phyloP scores from a whole-genome alignment of 1,139 yeast species.

The Geotrichum histeridarum region DNA sequence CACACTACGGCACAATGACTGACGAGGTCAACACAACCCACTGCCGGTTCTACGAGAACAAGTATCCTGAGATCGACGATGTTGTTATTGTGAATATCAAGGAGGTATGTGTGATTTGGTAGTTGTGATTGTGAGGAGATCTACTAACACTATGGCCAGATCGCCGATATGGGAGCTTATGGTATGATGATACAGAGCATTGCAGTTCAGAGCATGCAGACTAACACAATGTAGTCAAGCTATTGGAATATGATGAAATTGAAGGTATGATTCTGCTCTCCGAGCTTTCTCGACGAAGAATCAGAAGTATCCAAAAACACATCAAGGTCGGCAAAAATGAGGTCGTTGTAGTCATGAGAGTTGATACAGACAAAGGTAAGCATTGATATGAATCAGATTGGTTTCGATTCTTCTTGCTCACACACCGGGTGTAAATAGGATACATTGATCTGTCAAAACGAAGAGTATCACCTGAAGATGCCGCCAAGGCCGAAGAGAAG shows the following conservation, averaged over 20 bases:
- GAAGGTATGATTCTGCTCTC: conserved; percentile 98
- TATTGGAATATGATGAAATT: conserved; percentile 92
- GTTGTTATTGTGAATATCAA: conserved; percentile 98
- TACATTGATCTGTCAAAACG: conserved; percentile 96
- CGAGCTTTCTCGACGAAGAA: conserved; percentile 97
- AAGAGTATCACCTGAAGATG: conserved; percentile 96
- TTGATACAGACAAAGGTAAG: conserved; percentile 89
- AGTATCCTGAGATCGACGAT: conserved; percentile 97
- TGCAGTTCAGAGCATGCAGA: not conserved
- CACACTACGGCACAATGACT: conserved; percentile 22
- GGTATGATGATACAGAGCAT: conserved; percentile 16
- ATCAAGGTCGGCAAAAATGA: conserved; percentile 98
- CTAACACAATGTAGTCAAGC: conserved; percentile 50
- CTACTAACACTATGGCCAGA: conserved; percentile 21
- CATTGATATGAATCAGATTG: not conserved
- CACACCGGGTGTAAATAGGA: conserved; percentile 31
- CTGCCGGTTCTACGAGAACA: conserved; percentile 96
- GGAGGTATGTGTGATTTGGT: conserved; percentile 40
- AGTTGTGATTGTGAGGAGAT: not conserved
- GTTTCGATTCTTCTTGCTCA: not conserved
- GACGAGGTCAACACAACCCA: conserved; percentile 59
- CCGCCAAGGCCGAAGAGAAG: conserved; percentile 94
- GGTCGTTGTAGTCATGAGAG: conserved; percentile 97
- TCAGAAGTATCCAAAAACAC: conserved; percentile 92
- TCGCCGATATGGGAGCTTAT: conserved; percentile 36